These are phyloP conservation scores for Piper longum DNA, from an alignment of 164 flowering plant species.

Conservation along the genomic window DNA sequence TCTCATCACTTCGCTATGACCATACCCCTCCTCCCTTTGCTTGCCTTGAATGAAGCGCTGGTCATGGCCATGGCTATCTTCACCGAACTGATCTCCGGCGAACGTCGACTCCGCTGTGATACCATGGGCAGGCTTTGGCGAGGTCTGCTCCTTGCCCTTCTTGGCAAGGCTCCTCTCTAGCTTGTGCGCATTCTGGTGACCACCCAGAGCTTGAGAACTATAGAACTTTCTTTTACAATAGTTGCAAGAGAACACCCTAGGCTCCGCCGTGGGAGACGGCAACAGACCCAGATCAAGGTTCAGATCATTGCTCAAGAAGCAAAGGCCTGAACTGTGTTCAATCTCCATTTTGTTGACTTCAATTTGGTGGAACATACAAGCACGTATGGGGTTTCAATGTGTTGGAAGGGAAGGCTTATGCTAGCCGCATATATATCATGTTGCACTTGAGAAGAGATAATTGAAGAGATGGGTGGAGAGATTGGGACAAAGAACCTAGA, in stretches of 20 bases:
- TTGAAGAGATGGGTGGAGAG: conserved; percentile 3
- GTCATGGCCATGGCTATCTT: background rate
- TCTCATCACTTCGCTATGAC: background rate
- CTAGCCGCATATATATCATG: background rate
- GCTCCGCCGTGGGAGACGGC: conserved; percentile 22
- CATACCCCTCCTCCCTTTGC: background rate
- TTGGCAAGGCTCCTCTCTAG: conserved; percentile 67
- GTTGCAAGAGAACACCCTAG: conserved; percentile 56
- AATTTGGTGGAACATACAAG: background rate
- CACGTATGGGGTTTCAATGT: background rate
- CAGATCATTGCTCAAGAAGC: conserved; percentile 20
- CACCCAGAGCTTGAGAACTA: conserved; percentile 84
- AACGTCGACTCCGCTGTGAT: background rate
- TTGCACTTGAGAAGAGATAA: conserved; percentile 14
- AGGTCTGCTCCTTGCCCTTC: conserved; percentile 38
- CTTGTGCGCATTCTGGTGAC: conserved; percentile 91
- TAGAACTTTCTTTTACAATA: conserved; percentile 69
- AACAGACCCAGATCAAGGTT: conserved; percentile 34
- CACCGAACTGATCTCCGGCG: background rate
- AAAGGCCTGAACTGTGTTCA: conserved; percentile 28
- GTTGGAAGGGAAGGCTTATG: background rate
- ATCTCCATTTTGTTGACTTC: conserved; percentile 20
- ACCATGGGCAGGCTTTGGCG: conserved; percentile 15
- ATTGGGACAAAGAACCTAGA: conserved; percentile 21
- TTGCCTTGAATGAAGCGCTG: background rate